Conservation (phyloP, 2,329 filamentous ascomycete species). For the Monilinia polystroma region DNA sequence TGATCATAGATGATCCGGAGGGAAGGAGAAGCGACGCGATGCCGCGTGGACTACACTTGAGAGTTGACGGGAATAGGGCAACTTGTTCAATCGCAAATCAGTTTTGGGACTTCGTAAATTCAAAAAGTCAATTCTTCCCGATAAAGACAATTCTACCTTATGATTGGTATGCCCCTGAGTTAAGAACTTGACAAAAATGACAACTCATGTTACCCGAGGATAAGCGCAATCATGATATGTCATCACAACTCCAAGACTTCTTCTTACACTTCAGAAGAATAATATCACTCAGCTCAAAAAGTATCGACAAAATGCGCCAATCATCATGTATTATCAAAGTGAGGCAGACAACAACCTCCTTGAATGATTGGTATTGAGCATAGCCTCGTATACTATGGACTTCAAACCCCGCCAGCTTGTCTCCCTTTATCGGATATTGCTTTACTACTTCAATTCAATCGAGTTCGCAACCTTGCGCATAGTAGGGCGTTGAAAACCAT, state of each 20-base stretch:
- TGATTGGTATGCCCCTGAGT: not conserved
- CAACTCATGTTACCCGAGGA: conserved; percentile 2
- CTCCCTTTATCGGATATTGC: conserved; percentile 4
- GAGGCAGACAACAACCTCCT: conserved; percentile 5
- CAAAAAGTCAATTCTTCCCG: not conserved
- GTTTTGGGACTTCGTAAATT: not conserved
- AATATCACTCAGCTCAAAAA: not conserved
- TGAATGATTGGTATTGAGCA: not conserved
- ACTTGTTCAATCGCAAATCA: not conserved
- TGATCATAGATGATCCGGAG: not conserved
- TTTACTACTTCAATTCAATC: not conserved
- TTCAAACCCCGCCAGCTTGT: not conserved
- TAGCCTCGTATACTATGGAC: not conserved
- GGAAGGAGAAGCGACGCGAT: too few relatives aligned
- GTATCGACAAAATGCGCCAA: not conserved
- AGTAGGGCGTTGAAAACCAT: conserved; percentile 1
- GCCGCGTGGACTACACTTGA: not conserved
- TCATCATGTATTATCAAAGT: not conserved
- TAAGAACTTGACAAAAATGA: not conserved
- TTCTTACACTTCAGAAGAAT: not conserved
- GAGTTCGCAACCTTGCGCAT: not conserved
- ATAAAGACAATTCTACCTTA: not conserved
- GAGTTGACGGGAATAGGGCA: not conserved
- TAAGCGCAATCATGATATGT: not conserved
- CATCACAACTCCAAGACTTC: not conserved